A percentile compares a stretch with the other conserved stretches of the same genome.
phyloP scores from a whole-genome alignment of 345 rosid genomes.

The Eucalyptus camaldulensis region DNA sequence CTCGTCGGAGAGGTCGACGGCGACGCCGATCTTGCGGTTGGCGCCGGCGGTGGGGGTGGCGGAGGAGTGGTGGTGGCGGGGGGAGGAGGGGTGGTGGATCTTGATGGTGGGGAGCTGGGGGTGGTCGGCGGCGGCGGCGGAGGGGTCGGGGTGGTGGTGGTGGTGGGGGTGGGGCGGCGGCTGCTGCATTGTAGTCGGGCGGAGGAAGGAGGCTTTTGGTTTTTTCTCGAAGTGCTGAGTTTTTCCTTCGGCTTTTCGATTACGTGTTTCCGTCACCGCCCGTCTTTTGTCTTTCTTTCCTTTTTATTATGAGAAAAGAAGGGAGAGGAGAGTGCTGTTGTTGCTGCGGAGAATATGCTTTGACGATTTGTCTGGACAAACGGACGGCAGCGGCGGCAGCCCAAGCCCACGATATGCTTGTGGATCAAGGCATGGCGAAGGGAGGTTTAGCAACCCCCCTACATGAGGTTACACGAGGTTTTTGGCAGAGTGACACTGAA shows the following conservation, averaged over 20 bases:
- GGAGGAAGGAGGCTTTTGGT: neutral
- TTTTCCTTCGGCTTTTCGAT: neutral
- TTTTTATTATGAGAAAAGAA: neutral
- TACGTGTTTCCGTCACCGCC: neutral
- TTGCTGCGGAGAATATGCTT: neutral
- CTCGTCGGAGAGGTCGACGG: slow-evolving; percentile 86
- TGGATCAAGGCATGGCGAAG: neutral
- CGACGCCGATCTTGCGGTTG: slow-evolving; percentile 85
- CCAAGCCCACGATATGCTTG: neutral
- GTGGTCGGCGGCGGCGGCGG: slow-evolving; percentile 22
- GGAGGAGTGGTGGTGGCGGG: slow-evolving; percentile 22
- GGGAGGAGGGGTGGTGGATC: slow-evolving; percentile 46
- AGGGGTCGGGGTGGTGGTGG: slow-evolving; percentile 5
- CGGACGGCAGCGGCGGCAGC: neutral
- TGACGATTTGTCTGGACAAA: neutral
- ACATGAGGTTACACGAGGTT: too few species aligned
- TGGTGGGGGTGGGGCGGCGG: neutral
- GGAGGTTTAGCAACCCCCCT: neutral
- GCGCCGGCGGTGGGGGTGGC: slow-evolving; percentile 77
- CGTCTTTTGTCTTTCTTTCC: neutral
- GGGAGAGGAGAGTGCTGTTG: neutral
- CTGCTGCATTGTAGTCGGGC: neutral
- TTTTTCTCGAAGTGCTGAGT: rapidly evolving
- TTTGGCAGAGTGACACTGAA: neutral
- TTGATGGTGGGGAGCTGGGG: slow-evolving; percentile 69